Evolutionary conservation across 148 eudicot genomes (phyloP).

Genomic region (Polygonum aviculare): DNA sequence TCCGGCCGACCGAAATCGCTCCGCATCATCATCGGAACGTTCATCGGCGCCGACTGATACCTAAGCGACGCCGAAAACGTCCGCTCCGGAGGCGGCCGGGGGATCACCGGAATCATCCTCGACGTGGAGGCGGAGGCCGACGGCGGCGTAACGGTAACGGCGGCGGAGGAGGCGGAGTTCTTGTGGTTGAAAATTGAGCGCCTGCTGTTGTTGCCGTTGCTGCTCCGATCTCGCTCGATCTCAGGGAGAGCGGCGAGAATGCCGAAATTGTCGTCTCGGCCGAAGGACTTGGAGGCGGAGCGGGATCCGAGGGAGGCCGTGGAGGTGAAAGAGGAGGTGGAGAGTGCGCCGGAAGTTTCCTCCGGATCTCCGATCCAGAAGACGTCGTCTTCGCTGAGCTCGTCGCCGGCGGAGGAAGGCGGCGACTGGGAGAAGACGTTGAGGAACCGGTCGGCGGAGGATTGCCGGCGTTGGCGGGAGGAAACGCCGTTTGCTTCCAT

Average conservation of each 20-base stretch:
- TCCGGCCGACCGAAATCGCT: background rate
- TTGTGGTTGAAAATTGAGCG: constrained; percentile 4
- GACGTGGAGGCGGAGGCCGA: background rate
- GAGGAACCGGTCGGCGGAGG: constrained; percentile 13
- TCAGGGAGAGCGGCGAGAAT: constrained; percentile 21
- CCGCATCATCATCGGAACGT: constrained; percentile 26
- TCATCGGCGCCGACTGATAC: constrained; percentile 38
- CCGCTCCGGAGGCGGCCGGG: constrained; percentile 15
- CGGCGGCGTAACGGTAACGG: background rate
- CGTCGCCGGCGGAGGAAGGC: constrained; percentile 11
- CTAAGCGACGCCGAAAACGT: constrained; percentile 15
- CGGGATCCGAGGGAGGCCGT: background rate
- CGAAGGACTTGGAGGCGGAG: background rate
- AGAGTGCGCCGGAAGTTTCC: background rate
- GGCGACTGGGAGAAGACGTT: background rate
- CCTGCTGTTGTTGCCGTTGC: background rate
- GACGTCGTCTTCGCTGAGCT: constrained; percentile 18
- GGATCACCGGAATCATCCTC: constrained; percentile 22
- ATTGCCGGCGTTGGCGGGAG: constrained; percentile 1
- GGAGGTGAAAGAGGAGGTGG: background rate
- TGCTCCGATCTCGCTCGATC: constrained; percentile 1
- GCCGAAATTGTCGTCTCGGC: constrained; percentile 13
- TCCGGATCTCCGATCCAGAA: constrained; percentile 13
- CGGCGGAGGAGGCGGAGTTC: background rate
- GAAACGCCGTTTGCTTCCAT: constrained; percentile 6